These are phyloP conservation scores for Cytidiella melzeri DNA, from an alignment of 768 basidiomycete species.

Conservation along the genomic window DNA sequence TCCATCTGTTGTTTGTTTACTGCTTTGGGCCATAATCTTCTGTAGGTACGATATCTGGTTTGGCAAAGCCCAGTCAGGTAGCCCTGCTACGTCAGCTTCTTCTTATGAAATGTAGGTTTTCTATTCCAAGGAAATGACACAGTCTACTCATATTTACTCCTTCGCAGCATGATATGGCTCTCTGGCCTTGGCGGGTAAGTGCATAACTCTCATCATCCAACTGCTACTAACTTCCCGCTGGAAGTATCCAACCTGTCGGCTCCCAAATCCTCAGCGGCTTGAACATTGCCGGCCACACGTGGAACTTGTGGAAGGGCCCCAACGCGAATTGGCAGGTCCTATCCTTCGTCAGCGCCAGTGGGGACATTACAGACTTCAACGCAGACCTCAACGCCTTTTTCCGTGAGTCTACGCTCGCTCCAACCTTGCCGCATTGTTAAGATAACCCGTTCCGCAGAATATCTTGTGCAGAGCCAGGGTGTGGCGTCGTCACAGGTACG, in stretches of 20 bases:
- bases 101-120: conserved; percentile 46
- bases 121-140: no score
- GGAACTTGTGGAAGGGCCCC: conserved; percentile 52
- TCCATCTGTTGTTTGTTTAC: background rate
- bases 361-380: conserved; percentile 44
- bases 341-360: conserved; percentile 45
- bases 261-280: conserved; percentile 38
- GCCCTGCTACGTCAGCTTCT: conserved; percentile 40
- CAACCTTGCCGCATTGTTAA: no score
- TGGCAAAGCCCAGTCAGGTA: conserved; percentile 36
- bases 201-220: background rate
- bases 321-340: conserved; percentile 51
- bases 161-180: conserved; percentile 52
- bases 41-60: conserved; percentile 50
- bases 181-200: conserved; percentile 48
- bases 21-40: background rate
- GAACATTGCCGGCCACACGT: conserved; percentile 41
- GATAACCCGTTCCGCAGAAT: conserved; percentile 38
- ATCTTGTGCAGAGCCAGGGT: conserved; percentile 39
- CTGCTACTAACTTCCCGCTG: background rate
- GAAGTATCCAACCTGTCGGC: conserved; percentile 52
- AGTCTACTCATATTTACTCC: background rate
- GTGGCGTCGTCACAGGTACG: conserved; percentile 41
- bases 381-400: conserved; percentile 52
- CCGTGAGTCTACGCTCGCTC: conserved; percentile 34